Base-by-base conservation (phyloP, 345 rosid species). In the Anastatica hierochuntica region DNA sequence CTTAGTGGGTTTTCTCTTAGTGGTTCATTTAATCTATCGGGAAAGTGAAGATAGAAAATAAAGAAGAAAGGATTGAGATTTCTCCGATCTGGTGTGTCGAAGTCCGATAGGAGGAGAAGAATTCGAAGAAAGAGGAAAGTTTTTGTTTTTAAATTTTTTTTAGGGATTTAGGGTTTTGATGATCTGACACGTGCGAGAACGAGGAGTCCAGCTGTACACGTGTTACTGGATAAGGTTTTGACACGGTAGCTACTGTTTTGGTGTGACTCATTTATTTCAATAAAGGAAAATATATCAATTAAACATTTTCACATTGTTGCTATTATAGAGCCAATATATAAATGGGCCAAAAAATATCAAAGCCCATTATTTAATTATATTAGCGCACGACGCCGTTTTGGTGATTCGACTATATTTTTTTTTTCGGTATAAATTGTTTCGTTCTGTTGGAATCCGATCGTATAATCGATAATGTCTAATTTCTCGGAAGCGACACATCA, bases 151-250 rank as follows among this genome's bases (percentile, higher is more conserved):
- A 42, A 31, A 19, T 48, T 21, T 21, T 21, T 2, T 61, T 44
- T 62, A 57, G 62, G 64, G 66, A 63, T 72, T 75, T 79, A 78
- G 88, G 97, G 90, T 76, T 84, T 29, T 63, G 35, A 5, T 47
- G 68, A 54, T 70, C 52, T 63, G 76, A 83, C 87, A 84, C 94
- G 86, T 79, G 77, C 77, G 71, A 73, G 45, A 30, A 45, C 2
- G 70, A 67, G 75, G 61, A 41, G 11, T 76, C 84, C 90, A 88
- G 88, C 76, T 82, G 94, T 75, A 78, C 50, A 58, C 48, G 78
- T 67, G 52, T 59, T 56, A 71, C 67, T 79, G 88, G 88, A 70
- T 76, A 50, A 63, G 75, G 77, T 62, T 52, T 58, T 76, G 71
- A 66, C 71, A 66, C 71, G 71, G 43, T 58, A 38, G 71, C 38